These are phyloP conservation scores for Bifiguratus adelaidae DNA, from an alignment of 192 early-diverging fungal genomes.

Conservation along the genomic window DNA sequence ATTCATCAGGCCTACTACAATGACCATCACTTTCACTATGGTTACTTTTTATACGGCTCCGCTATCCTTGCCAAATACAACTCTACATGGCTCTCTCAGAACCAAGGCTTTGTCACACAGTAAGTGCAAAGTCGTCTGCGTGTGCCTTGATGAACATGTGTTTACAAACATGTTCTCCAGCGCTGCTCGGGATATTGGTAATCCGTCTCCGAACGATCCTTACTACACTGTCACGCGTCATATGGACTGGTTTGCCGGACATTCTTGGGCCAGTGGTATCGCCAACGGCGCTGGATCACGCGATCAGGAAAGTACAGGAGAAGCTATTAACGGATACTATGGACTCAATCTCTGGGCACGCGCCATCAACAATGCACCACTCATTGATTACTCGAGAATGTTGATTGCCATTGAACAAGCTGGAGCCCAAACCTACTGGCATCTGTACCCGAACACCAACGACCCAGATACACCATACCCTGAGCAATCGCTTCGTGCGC, in stretches of 20 bases:
- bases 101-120: conserved; percentile 1
- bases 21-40: conserved; percentile 53
- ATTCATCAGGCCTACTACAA: conserved; percentile 23
- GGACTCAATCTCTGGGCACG: conserved; percentile 29
- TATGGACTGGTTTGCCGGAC: conserved; percentile 51
- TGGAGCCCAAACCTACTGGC: conserved; percentile 36
- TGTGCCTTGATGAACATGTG: no score
- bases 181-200: conserved; percentile 47
- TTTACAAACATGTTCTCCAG: neutral
- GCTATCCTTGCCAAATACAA: conserved; percentile 34
- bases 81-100: conserved; percentile 15
- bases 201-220: conserved; percentile 25
- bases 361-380: conserved; percentile 17
- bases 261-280: conserved; percentile 53
- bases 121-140: neutral
- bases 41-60: conserved; percentile 41
- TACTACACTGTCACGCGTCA: conserved; percentile 40
- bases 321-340: conserved; percentile 46
- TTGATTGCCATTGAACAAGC: conserved; percentile 34
- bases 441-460: conserved; percentile 18
- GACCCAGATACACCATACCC: conserved; percentile 2
- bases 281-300: conserved; percentile 21
- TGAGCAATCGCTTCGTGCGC: conserved; percentile 13
- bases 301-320: conserved; percentile 39
- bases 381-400: conserved; percentile 29